Evolutionary conservation across 345 rosid genomes (phyloP), one percentile per base, ranked within the genome.

Genomic region (Noccaea caerulescens): DNA sequence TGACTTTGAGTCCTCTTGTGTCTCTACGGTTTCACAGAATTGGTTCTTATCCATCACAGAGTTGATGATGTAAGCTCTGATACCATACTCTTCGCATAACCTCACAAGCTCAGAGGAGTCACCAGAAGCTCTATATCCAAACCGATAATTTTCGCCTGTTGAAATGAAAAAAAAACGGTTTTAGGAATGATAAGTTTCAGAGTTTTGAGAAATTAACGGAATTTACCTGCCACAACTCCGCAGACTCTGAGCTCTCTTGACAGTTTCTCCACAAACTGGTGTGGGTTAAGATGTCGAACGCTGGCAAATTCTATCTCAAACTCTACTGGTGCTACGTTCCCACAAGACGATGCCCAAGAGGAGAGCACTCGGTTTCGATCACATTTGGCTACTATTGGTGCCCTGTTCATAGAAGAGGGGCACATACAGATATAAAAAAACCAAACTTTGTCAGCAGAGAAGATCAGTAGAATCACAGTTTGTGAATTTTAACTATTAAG

Each of bases 31-130:
- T 79, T 63, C 71, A 39, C 76, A 73, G 43, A 67, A 77, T 77
- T 83, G 87, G 56, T 84, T 83, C 81, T 79, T 82, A 86, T 90
- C 97, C 98, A 88, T 90, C 12, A 93, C 88, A 13, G 96, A 82
- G 57, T 82, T 81, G 64, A 90, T 86, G 49, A 93, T 86, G 80
- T 77, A 78, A 42, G 86, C 81, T 32, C 75, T 69, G 55, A 90
- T 74, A 14, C 86, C 88, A 14, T 81, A 79, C 72, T 87, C 92
- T 54, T 78, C 46, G 61, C 98, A 87, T 42, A 90, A 75, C 72
- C 85, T 86, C 56, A 80, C 79, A 43, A 93, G 80, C 49, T 88
- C 90, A 5, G 85, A 72, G 55, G 93, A 81, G 50, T 90, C 83
- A 16, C 97, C 98, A 4, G 90, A 80, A 47, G 98, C 97, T 75